A percentile compares a stretch with the other conserved stretches of the same genome.
Conservation (phyloP, 2,329 filamentous ascomycete species). For the Macroventuria anomochaeta region DNA sequence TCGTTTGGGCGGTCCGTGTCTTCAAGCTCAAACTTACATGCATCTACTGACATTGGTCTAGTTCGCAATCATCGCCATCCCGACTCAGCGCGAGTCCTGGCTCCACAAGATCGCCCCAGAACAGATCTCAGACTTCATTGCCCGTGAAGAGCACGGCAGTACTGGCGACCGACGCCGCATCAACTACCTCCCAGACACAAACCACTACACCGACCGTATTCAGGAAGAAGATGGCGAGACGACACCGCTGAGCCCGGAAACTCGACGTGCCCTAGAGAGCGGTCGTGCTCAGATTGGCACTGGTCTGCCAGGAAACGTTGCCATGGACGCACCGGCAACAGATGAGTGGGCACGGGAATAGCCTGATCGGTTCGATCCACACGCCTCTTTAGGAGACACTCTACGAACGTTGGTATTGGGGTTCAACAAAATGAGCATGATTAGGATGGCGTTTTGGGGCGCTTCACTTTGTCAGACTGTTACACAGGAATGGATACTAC, state of each 20-base stretch:
- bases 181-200: slow-evolving; percentile 39
- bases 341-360: slow-evolving; percentile 34
- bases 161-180: slow-evolving; percentile 33
- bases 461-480: background rate
- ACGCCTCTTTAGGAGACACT: too few relatives aligned
- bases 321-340: slow-evolving; percentile 25
- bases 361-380: background rate
- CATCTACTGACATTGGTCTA: slow-evolving; percentile 12
- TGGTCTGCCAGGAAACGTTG: slow-evolving; percentile 25
- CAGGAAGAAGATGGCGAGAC: slow-evolving; percentile 31
- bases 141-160: slow-evolving; percentile 36
- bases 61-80: slow-evolving; percentile 41
- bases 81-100: slow-evolving; percentile 42
- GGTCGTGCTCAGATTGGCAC: slow-evolving; percentile 27
- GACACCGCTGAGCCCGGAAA: slow-evolving; percentile 3
- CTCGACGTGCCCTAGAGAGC: slow-evolving; percentile 29
- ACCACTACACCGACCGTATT: slow-evolving; percentile 39
- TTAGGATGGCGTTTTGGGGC: background rate
- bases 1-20: slow-evolving; percentile 35
- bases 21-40: too few relatives aligned
- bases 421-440: background rate
- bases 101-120: slow-evolving; percentile 40
- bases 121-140: slow-evolving; percentile 41
- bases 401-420: background rate
- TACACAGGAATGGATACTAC: too few relatives aligned